Percentiles rank a stretch among this genome's conserved stretches.
These are phyloP conservation scores for Pittosporum tobira DNA, from an alignment of 129 eudicot genomes.

Conservation along the genomic window DNA sequence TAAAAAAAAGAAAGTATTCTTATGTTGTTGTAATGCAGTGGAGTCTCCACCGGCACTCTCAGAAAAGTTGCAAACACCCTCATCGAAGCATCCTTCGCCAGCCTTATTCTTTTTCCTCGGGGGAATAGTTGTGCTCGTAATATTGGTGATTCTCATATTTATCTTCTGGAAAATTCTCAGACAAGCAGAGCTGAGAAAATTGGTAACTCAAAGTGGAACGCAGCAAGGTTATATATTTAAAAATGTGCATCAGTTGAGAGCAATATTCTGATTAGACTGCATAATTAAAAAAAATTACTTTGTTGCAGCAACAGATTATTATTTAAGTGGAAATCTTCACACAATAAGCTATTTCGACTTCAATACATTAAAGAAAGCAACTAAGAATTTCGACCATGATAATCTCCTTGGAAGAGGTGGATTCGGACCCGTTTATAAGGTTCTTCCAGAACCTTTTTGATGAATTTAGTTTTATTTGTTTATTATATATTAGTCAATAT, in stretches of 20 bases:
- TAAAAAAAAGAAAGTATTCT: too few relatives aligned
- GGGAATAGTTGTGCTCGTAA: conserved; percentile 32
- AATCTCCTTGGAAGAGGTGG: conserved; percentile 75
- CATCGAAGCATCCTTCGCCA: conserved; percentile 14
- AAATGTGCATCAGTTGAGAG: neutral
- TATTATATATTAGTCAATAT: neutral
- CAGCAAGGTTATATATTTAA: conserved; percentile 7
- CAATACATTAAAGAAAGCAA: conserved; percentile 50
- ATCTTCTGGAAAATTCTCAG: conserved; percentile 32
- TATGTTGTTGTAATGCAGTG: conserved; percentile 10
- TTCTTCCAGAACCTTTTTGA: neutral
- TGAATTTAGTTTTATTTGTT: neutral
- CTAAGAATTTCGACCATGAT: conserved; percentile 43
- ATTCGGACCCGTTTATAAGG: conserved; percentile 69
- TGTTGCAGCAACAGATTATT: conserved; percentile 37
- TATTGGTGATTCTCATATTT: conserved; percentile 32
- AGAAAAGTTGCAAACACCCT: conserved; percentile 18
- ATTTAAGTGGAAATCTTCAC: conserved; percentile 39
- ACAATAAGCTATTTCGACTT: conserved; percentile 51
- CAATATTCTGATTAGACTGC: neutral
- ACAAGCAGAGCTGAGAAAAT: conserved; percentile 17
- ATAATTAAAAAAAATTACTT: neutral
- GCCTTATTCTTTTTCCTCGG: conserved; percentile 47
- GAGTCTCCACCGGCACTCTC: conserved; percentile 17
- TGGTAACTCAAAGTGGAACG: conserved; percentile 21